These are phyloP conservation scores for Stramenopiles sp. DNA, from an alignment of 352 stramenopile species.

Conservation along the genomic window DNA sequence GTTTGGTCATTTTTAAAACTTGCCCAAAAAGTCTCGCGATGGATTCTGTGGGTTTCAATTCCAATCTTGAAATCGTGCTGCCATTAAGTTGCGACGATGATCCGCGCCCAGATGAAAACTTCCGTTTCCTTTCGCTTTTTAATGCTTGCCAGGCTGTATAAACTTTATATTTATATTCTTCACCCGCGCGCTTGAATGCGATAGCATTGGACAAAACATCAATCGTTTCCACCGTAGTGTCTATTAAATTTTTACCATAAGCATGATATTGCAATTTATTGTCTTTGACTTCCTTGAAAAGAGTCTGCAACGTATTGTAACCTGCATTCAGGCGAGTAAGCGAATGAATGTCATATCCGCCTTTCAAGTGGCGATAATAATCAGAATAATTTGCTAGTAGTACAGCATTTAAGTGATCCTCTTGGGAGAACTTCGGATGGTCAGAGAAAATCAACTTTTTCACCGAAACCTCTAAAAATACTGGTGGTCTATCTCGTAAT, in stretches of 20 bases:
- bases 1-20: conserved; percentile 7
- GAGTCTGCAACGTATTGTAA: neutral
- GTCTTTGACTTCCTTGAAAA: neutral
- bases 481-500: neutral
- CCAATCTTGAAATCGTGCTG: neutral
- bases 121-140: neutral
- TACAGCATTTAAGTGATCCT: neutral
- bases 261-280: neutral
- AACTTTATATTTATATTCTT: neutral
- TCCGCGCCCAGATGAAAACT: neutral
- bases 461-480: neutral
- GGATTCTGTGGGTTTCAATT: neutral
- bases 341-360: neutral
- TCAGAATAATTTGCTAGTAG: conserved; percentile 1
- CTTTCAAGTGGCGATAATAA: conserved; percentile 1
- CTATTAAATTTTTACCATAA: neutral
- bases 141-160: neutral
- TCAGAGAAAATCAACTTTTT: neutral
- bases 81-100: neutral
- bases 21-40: neutral
- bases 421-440: neutral
- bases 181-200: neutral
- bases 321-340: neutral
- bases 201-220: conserved; percentile 2
- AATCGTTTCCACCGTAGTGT: neutral